A percentile compares a stretch with the other conserved stretches of the same genome.
Evolutionary conservation across 2,329 filamentous ascomycete genomes (phyloP).

Genomic region (Podosphaera fusca): DNA sequence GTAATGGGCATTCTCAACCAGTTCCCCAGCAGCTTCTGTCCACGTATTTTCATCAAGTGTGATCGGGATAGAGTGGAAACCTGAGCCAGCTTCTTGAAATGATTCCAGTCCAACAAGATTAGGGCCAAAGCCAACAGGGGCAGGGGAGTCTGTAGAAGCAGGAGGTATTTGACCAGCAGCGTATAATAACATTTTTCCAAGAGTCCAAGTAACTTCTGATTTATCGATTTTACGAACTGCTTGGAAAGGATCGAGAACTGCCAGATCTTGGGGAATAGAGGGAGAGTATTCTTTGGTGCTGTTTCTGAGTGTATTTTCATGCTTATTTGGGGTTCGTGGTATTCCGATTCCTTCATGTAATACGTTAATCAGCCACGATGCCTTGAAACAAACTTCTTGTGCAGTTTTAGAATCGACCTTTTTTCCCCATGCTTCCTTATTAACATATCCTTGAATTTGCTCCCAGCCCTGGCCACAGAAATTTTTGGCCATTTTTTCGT

Average conservation of each 20-base stretch:
- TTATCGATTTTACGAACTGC: slow-evolving; percentile 80
- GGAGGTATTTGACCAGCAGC: slow-evolving; percentile 71
- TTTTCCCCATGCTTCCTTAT: slow-evolving; percentile 46
- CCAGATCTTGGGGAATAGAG: slow-evolving; percentile 40
- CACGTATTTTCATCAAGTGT: slow-evolving; percentile 33
- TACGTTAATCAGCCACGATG: slow-evolving; percentile 92
- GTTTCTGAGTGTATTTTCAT: slow-evolving; percentile 29
- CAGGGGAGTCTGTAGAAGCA: slow-evolving; percentile 20
- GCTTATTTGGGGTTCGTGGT: slow-evolving; percentile 61
- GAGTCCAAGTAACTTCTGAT: slow-evolving; percentile 87
- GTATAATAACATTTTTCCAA: slow-evolving; percentile 91
- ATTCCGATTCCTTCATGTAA: slow-evolving; percentile 90
- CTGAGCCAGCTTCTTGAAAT: slow-evolving; percentile 62
- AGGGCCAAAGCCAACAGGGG: slow-evolving; percentile 77
- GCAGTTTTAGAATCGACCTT: slow-evolving; percentile 54
- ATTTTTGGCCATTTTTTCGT: slow-evolving; percentile 61
- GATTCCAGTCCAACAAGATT: slow-evolving; percentile 39
- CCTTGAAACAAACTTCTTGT: slow-evolving; percentile 86
- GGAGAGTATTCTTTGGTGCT: slow-evolving; percentile 43
- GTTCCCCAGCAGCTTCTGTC: slow-evolving; percentile 26
- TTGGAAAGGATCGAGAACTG: slow-evolving; percentile 68
- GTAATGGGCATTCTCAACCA: slow-evolving; percentile 43
- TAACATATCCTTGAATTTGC: slow-evolving; percentile 43
- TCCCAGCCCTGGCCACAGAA: slow-evolving; percentile 76
- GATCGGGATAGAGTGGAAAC: slow-evolving; percentile 13